phyloP scores from a whole-genome alignment of 495 filamentous ascomycete species.

The Parmelia sp. region DNA sequence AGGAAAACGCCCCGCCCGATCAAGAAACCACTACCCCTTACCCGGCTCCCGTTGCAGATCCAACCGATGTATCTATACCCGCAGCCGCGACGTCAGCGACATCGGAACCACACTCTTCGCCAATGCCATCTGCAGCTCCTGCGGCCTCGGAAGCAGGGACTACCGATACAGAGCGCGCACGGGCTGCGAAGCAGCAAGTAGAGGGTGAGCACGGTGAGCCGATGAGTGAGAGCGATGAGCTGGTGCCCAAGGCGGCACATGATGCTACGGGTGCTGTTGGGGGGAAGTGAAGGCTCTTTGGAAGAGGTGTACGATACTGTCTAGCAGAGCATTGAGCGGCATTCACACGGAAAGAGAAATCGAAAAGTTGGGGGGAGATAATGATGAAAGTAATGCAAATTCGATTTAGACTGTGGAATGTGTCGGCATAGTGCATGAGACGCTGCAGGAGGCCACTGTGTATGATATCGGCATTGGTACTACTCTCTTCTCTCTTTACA shows the following conservation, averaged over 20 bases:
- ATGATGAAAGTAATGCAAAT: too few relatives aligned
- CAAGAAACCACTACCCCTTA: slow-evolving; percentile 10
- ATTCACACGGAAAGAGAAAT: slow-evolving; percentile 9
- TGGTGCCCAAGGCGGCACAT: slow-evolving; percentile 48
- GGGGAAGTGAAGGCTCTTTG: background rate
- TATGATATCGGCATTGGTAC: background rate
- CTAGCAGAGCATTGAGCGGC: slow-evolving; percentile 9
- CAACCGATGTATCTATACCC: background rate
- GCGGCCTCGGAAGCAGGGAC: too few relatives aligned
- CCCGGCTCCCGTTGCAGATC: background rate
- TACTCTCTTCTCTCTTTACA: background rate
- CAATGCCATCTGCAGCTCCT: background rate
- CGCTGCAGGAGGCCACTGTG: background rate
- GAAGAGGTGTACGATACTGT: slow-evolving; percentile 2
- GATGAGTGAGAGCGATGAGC: slow-evolving; percentile 35
- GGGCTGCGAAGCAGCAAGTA: slow-evolving; percentile 25
- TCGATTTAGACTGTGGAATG: too few relatives aligned
- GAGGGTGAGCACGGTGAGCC: slow-evolving; percentile 20
- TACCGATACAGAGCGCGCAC: slow-evolving; percentile 12
- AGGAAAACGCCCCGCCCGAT: slow-evolving; percentile 29
- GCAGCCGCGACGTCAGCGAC: slow-evolving; percentile 2
- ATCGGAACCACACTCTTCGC: too few relatives aligned
- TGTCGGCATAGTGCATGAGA: too few relatives aligned
- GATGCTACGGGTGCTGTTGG: slow-evolving; percentile 31
- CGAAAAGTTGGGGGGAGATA: background rate